Conservation (phyloP, 2,329 filamentous ascomycete genomes). For the Aspergillus sclerotialis region DNA sequence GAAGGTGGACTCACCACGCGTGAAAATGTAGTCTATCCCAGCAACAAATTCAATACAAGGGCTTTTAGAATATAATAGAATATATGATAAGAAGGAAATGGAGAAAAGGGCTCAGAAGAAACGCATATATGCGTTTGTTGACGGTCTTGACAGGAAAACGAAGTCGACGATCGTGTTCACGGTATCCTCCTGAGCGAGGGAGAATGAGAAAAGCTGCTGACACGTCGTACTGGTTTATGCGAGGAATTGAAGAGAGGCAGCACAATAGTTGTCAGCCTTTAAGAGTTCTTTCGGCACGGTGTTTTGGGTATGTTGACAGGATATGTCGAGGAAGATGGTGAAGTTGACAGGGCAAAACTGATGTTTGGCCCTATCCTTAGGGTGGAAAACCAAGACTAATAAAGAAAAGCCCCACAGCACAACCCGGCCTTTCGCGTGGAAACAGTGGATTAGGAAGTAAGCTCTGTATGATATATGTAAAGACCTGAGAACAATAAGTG, state of each 20-base stretch:
- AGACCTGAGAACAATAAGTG: background rate
- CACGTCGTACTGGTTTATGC: constrained; percentile 7
- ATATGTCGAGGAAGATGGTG: constrained; percentile 23
- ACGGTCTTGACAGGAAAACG: constrained; percentile 21
- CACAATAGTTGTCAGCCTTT: constrained; percentile 7
- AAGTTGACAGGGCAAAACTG: constrained; percentile 31
- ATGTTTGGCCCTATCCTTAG: constrained; percentile 38
- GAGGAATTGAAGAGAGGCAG: constrained; percentile 9
- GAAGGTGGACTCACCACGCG: constrained; percentile 30
- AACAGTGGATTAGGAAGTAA: constrained; percentile 10
- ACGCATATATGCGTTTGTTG: constrained; percentile 23
- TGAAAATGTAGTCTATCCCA: constrained; percentile 23
- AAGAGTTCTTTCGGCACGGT: constrained; percentile 1
- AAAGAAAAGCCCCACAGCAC: constrained; percentile 31
- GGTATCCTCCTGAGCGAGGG: constrained; percentile 7
- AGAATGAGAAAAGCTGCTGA: background rate
- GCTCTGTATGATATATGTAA: constrained; percentile 5
- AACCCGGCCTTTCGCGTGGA: constrained; percentile 21
- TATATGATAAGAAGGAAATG: constrained; percentile 12
- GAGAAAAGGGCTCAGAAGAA: constrained; percentile 9
- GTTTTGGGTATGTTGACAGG: constrained; percentile 19
- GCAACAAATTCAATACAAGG: constrained; percentile 15
- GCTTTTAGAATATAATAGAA: constrained; percentile 8
- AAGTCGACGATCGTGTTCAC: constrained; percentile 17
- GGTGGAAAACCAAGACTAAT: constrained; percentile 30